Percentiles rank a stretch among this genome's conserved stretches.
phyloP scores from a whole-genome alignment of 1,284 basidiomycete species.

The Golubevia sp. region DNA sequence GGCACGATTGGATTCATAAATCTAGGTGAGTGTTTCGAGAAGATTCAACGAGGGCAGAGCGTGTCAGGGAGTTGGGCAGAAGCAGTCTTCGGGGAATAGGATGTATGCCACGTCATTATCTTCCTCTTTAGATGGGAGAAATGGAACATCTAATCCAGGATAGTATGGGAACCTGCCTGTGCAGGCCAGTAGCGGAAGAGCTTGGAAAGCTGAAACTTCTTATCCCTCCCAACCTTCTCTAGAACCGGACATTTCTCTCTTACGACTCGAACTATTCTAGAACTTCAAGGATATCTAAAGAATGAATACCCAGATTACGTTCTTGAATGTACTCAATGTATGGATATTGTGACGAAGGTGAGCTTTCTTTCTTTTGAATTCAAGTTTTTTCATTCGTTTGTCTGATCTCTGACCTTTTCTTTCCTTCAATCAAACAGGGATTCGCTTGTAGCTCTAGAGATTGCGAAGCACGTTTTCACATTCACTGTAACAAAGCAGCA shows the following conservation, averaged over 20 bases:
- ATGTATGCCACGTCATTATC: no score
- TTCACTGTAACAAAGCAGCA: slow-evolving; percentile 65
- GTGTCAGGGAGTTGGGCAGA: no score
- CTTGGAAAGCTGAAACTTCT: no score
- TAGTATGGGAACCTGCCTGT: no score
- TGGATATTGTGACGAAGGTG: slow-evolving; percentile 66
- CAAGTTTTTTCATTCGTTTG: slow-evolving; percentile 64
- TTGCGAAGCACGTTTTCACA: slow-evolving; percentile 73
- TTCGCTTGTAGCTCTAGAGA: slow-evolving; percentile 70
- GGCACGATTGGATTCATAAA: slow-evolving; percentile 76
- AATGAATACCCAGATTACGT: slow-evolving; percentile 71
- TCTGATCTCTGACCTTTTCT: no score
- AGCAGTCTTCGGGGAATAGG: no score
- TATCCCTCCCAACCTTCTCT: slow-evolving; percentile 5
- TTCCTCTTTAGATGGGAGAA: no score
- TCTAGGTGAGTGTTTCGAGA: slow-evolving; percentile 69
- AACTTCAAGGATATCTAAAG: slow-evolving; percentile 76
- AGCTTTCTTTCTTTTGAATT: slow-evolving; percentile 5
- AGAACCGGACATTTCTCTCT: slow-evolving; percentile 74
- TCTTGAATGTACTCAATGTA: slow-evolving; percentile 76
- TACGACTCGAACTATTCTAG: slow-evolving; percentile 74
- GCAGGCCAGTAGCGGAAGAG: no score
- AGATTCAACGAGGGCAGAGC: no score
- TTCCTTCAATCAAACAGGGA: slow-evolving; percentile 63
- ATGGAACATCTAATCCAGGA: no score